Base-by-base conservation (phyloP, 495 filamentous ascomycete genomes). In the Lasiosphaeria hispida region DNA sequence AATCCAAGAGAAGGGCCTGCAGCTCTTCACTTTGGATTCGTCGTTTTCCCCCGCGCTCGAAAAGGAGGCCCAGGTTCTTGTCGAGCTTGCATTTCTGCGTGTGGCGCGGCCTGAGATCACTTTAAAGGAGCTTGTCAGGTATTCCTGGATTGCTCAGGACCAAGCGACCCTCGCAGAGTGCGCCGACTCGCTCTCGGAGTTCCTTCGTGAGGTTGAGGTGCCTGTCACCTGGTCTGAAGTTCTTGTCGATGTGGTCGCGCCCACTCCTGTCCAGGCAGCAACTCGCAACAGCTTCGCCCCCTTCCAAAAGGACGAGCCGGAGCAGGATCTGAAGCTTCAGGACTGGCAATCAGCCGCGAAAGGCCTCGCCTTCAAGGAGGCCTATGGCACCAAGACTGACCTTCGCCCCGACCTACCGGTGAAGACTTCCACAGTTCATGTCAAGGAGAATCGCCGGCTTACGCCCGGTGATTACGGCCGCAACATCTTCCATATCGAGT, bases 401-500 rank as follows among this genome's bases (percentile, higher is more conserved):
- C 85, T 97, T 15, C 87, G 94, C 11, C 94, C 94, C 42, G 94
- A 98, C 66, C 74, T 95, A 30, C 75, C 85, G 4, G 82, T 89
- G 66, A 89, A 96, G 82, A 97, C 93, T 4, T 87, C 81, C 69
- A 89, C 90, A 36, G 85, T 96, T 48, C 85, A 86, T 58, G 94
- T 98, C 70, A 89, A 96, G 77, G 95, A 96, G 76, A 96, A 96
- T 75, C 87, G 92, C 55, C 83, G 94, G 43, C 82, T 98, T 44
- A 98, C 94, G 0, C 94, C 94, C 15, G 64, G 72, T 44, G 87
- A 87, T 10, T 98, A 98, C 71, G 93, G 96, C 70, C 90, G 94
- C 35, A 97, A 98, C 78, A 97, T 98, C 73, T 98, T 98, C 87
- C 94, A 98, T 77, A 97, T 98, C 62, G 94, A 98, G 73, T 98